Evolutionary conservation across 2,329 filamentous ascomycete species (phyloP).

Genomic region (Epichloe gansuensis): DNA sequence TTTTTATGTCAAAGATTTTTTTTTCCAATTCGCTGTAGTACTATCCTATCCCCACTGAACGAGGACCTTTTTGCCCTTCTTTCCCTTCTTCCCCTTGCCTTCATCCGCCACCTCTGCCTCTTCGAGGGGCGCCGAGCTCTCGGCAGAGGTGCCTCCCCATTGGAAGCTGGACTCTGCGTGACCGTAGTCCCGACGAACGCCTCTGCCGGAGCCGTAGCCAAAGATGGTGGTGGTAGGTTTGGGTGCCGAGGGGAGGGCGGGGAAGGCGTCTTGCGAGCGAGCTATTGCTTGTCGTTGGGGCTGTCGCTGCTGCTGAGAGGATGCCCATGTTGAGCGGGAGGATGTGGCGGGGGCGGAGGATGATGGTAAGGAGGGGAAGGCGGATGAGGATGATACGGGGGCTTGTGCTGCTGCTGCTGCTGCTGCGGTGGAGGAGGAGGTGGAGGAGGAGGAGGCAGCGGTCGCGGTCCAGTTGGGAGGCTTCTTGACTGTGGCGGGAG

Average conservation of each 20-base stretch:
- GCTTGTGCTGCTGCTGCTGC: conserved; percentile 5
- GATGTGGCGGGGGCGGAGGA: conserved; percentile 24
- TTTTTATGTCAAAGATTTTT: too few species aligned
- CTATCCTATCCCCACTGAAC: conserved; percentile 42
- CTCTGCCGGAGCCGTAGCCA: conserved; percentile 40
- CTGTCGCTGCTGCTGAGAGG: conserved; percentile 17
- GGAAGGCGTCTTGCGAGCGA: conserved; percentile 54
- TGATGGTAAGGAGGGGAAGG: neutral
- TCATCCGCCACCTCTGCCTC: conserved; percentile 17
- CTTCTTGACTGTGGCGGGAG: conserved; percentile 8
- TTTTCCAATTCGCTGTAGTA: too few species aligned
- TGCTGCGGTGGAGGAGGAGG: conserved; percentile 24
- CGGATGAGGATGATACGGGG: neutral
- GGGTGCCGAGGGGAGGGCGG: conserved; percentile 65
- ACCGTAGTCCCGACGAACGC: conserved; percentile 41
- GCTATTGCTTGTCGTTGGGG: conserved; percentile 19
- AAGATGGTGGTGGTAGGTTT: conserved; percentile 53
- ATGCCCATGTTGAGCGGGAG: conserved; percentile 15
- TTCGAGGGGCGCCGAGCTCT: conserved; percentile 7
- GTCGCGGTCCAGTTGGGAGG: neutral
- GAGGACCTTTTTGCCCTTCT: conserved; percentile 50
- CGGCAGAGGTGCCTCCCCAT: conserved; percentile 29
- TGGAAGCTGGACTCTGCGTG: conserved; percentile 37
- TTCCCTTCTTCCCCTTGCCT: conserved; percentile 37
- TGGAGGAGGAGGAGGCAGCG: neutral